Base-by-base conservation (phyloP, 257 asterid species). In the Plectranthus barbatus region DNA sequence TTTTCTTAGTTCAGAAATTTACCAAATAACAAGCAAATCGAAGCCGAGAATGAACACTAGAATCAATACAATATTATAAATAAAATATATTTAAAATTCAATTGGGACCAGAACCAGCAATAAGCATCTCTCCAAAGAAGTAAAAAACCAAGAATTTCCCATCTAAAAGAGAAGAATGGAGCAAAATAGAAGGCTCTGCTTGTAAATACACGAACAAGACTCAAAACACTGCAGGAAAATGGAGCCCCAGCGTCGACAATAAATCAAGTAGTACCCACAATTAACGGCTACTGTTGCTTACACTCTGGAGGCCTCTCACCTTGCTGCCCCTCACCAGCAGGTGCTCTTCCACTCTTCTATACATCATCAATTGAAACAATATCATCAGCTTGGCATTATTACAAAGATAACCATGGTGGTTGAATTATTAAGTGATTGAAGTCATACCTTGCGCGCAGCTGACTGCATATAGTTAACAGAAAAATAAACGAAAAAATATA, bases 291-390 rank as follows among this genome's bases (percentile, higher is more conserved):
- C 83, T 86, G 94, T 68, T 87, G 97, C 76, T 87, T 85, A 84
- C 97, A 87, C 72, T 90, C 95, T 0, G 95, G 90, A 67, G 97
- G 90, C 76, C 86, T 77, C 86, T 90, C 96, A 10, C 95, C 96
- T 65, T 76, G 84, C 45, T 65, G 91, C 48, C 82, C 92, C 5
- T 76, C 95, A 3, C 46, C 93, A 3, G 49, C 80, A n/a, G 76
- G 76, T 44, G 79, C 87, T 45, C 79, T 76, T 69, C 75, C 91
- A 66, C 80, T 57, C 79, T 78, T 90, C 97, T 86, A 56, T 65
- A 75, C 29, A 65, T 68, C 58, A 42, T n/a, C n/a, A n/a, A n/a
- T 5, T 45, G 7, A 1, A 48, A 69, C 11, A 12, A 14, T 44
- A 17, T 17, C 18, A 29, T 61, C 33, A 70, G 63, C 19, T 34